phyloP scores from a whole-genome alignment of 352 stramenopile species.

The Phytophthora meadii region DNA sequence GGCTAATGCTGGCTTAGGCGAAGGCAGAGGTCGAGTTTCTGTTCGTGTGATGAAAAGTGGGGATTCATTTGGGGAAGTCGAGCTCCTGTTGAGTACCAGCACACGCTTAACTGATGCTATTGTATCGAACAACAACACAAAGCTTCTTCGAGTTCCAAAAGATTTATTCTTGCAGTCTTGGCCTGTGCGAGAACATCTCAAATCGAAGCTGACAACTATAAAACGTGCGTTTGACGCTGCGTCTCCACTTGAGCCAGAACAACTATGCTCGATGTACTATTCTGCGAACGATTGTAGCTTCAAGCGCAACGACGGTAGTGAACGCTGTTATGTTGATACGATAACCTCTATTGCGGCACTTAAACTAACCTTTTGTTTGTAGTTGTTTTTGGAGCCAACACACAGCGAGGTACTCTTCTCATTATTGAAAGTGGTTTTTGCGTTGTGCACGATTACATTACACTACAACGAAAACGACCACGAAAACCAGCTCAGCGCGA shows the following conservation, averaged over 20 bases:
- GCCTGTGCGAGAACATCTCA: slow-evolving; percentile 31
- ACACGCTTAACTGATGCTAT: slow-evolving; percentile 43
- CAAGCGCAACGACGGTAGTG: slow-evolving; percentile 49
- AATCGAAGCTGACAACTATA: slow-evolving; percentile 44
- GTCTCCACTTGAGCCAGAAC: slow-evolving; percentile 44
- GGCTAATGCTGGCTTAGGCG: slow-evolving; percentile 2
- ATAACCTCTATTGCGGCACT: not conserved
- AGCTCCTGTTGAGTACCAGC: slow-evolving; percentile 33
- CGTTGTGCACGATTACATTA: slow-evolving; percentile 54
- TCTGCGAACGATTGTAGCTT: slow-evolving; percentile 40
- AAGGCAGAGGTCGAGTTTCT: slow-evolving; percentile 21
- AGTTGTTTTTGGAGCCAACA: slow-evolving; percentile 45
- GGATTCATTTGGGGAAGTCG: slow-evolving; percentile 59
- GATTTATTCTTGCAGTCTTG: slow-evolving; percentile 43
- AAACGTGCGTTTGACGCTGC: slow-evolving; percentile 39
- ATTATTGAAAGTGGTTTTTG: slow-evolving; percentile 49
- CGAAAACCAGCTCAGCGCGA: not conserved
- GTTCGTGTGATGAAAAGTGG: slow-evolving; percentile 41
- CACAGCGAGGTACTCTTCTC: slow-evolving; percentile 35
- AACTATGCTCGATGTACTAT: slow-evolving; percentile 59
- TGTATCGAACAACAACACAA: slow-evolving; percentile 30
- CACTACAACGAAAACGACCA: slow-evolving; percentile 29
- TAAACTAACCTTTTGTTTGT: not conserved
- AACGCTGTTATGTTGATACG: not conserved
- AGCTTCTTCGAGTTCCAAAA: slow-evolving; percentile 45